These are phyloP conservation scores for Cladosporium sp. DNA, from an alignment of 2,329 filamentous ascomycete species.

Conservation along the genomic window DNA sequence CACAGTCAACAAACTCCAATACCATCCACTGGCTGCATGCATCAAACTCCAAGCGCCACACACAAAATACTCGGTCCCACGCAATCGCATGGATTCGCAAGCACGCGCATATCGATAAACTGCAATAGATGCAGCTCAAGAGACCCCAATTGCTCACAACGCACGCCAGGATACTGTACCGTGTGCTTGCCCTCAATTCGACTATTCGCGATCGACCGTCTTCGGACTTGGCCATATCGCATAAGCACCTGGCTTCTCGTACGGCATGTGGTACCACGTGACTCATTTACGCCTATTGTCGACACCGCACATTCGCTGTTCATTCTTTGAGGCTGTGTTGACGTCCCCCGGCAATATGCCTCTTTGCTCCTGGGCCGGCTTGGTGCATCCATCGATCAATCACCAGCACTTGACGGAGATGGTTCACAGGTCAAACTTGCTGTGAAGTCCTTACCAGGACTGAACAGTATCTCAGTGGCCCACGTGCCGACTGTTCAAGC, in stretches of 20 bases:
- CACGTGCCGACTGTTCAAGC: too few relatives aligned
- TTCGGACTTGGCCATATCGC: background rate
- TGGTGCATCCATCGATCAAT: background rate
- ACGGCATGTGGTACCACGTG: background rate
- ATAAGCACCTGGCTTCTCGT: background rate
- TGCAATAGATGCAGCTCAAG: background rate
- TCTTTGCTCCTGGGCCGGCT: background rate
- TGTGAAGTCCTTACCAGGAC: too few relatives aligned
- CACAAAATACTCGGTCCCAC: background rate
- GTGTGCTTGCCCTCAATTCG: background rate
- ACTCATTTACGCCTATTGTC: background rate
- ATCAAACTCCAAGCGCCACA: background rate
- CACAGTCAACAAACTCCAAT: background rate
- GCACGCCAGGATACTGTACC: background rate
- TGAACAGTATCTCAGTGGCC: too few relatives aligned
- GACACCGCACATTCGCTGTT: background rate
- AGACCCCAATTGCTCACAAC: background rate
- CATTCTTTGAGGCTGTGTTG: fast-evolving
- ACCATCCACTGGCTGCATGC: background rate
- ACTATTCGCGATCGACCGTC: background rate
- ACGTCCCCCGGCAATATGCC: background rate
- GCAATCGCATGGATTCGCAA: background rate
- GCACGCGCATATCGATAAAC: background rate
- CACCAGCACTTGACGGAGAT: too few relatives aligned
- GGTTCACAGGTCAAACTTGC: too few relatives aligned